phyloP scores from a whole-genome alignment of 371 early-diverging fungal genomes.

The Lichtheimia corymbifera region DNA sequence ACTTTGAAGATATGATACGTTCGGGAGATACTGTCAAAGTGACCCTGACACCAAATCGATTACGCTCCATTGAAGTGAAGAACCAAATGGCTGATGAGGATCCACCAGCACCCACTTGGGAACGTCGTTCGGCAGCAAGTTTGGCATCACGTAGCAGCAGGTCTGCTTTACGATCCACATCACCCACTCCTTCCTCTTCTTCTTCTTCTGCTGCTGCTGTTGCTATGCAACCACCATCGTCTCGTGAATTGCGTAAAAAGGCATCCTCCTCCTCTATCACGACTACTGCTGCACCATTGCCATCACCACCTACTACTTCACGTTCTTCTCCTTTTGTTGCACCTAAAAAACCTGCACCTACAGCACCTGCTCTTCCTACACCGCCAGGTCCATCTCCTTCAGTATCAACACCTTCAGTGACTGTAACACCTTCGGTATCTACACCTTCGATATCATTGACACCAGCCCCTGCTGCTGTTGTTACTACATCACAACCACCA shows the following conservation, averaged over 20 bases:
- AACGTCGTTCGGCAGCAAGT: slow-evolving; percentile 7
- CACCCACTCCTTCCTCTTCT: background rate
- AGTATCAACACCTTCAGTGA: background rate
- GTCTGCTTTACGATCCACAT: slow-evolving; percentile 6
- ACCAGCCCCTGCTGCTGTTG: background rate
- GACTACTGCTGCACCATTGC: background rate
- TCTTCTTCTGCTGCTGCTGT: background rate
- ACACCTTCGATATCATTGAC: background rate
- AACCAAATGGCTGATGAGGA: slow-evolving; percentile 19
- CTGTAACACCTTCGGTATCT: background rate
- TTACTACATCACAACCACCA: background rate
- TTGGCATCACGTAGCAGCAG: slow-evolving; percentile 1
- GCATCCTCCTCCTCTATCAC: background rate
- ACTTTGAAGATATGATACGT: slow-evolving; percentile 61
- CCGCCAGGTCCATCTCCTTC: background rate
- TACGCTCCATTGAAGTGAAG: slow-evolving; percentile 58
- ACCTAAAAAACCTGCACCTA: background rate
- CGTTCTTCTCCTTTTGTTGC: slow-evolving; percentile 4
- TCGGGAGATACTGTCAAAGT: slow-evolving; percentile 62
- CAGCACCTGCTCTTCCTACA: background rate
- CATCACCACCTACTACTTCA: background rate
- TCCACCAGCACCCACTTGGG: slow-evolving; percentile 3
- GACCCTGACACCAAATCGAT: slow-evolving; percentile 61
- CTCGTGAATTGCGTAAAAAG: too few relatives aligned
- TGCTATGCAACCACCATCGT: background rate